Base-by-base conservation (phyloP, 306 rosid species). In the Benincasa hispida region DNA sequence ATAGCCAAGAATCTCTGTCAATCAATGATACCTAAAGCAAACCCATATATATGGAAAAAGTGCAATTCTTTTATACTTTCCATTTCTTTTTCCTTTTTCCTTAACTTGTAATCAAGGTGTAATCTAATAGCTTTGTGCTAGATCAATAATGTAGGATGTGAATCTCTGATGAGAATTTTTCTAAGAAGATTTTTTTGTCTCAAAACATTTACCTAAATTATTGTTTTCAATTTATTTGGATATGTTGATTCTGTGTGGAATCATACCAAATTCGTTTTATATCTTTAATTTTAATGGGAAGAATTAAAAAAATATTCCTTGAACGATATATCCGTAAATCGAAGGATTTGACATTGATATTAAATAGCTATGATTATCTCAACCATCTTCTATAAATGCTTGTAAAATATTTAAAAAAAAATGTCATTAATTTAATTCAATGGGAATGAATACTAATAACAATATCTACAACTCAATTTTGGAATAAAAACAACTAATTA, bases 141-240 rank as follows among this genome's bases (percentile, higher is more conserved):
- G 72, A 65, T 65, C 72, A 35, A 65, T 65, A 65, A 65, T 65
- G 72, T 65, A 19, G 72, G 69, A 18, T 62, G 17, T 62, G 13
- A 61, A 61, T 61, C 41, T 61, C 21, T 28, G 37, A 60, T 28
- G 39, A 9, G 34, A 58, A 58, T 2, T 54, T 58, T 27, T 24
- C 63, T 58, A 11, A 12, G 34, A 25, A 4, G 9, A 13, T 13
- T 25, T 5, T 58, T 58, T 25, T 4, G 58, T 53, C 19, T 53
- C 10, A 47, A 58, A 58, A 58, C 19, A 58, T 58, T 58, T 58
- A 13, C 60, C 28, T 37, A 37, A 37, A 6, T 8, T 9, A 54
- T 19, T 53, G 5, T 32, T 35, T n/a, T 2, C 2, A 53, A 53
- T 55, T 21, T 8, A 10, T 2, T 55, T 55, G 27, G 19, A 48